Evolutionary conservation across 2,329 filamentous ascomycete genomes (phyloP), one percentile per base, ranked within the genome.

Genomic region (Stemphylium lycopersici): DNA sequence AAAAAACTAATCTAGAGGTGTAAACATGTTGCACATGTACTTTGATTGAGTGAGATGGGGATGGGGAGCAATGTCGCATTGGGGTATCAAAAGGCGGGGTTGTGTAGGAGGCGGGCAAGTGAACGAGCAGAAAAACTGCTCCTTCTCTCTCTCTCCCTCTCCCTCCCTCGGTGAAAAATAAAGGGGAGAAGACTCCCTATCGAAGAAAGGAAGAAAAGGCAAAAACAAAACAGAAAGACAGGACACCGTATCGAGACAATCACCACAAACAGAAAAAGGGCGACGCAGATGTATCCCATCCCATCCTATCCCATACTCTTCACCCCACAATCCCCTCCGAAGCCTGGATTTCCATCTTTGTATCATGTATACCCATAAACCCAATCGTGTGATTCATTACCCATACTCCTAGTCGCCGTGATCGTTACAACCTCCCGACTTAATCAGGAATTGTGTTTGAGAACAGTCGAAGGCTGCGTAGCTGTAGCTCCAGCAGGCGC

Each of bases 11-110:
- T 24, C 6, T 4, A 7, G 6, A 6, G 22, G 6, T 24, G 6
- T 6, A 24, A 24, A 24, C 4, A 6, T 24, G 22, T 24, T 24
- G 6, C 6, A 7, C 6, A 7, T 24, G 6, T 24, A 6, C 22
- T 24, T 6, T 24, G 3, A 6, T 24, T 24, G 3, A 24, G 6
- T 24, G 20, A 24, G 22, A 24, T 24, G 22, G 22, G 22, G 22
- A 6, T 2, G 4, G 6, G 6, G 22, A 24, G 22, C 6, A 37
- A 37, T 48, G 46, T 40, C 20, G 44, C 42, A 33, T 22, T 33
- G 50, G 50, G 50, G 22, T 52, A 52, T 52, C 50, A 48, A 49
- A 45, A 37, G 37, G 20, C 41, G 29, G 29, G 22, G 4, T 24
- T 4, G 6, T 24, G 22, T 6, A 29, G 24, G 41, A 40, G 42